Evolutionary conservation across 2,329 filamentous ascomycete genomes (phyloP), one percentile per base, ranked within the genome.

Genomic region (Pochonia chlamydosporia): DNA sequence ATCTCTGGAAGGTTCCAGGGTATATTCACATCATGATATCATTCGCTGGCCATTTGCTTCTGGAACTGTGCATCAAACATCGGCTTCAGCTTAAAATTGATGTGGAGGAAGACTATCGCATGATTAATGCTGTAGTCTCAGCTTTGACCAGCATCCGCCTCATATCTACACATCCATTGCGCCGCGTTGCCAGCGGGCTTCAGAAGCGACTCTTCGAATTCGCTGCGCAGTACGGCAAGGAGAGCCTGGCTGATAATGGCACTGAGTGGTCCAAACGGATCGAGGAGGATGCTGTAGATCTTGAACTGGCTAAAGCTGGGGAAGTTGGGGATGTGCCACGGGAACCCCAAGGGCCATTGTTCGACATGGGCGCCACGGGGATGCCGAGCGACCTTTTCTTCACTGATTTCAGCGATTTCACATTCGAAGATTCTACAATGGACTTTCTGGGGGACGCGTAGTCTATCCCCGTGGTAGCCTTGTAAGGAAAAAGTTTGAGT

Each of bases 11-110:
- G 18, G 43, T 42, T 3, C 47, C 47, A 3, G 35, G 31, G 16
- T 49, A 49, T 26, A 33, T 49, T 13, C 43, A 43, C 31, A 45
- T 49, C 43, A 46, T 49, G 43, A 40, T 49, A 3, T 49, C 47
- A 5, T 49, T 49, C 28, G 47, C 47, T 2, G 47, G 47, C 24
- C 47, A 49, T 26, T 35, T 49, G 21, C 35, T 49, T n/a, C 43
- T 49, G 7, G 43, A 49, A 31, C 23, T 49, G 3, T 46, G 43
- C 25, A 23, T 39, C 24, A 43, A 46, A 9, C 40, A 49, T 14
- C 37, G 43, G 5, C 23, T 46, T 9, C 47, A 46, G 33, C 47
- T 49, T 2, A 20, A 13, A 2, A 44, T 49, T 14, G 30, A 37
- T 10, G 45, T 47, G n/a, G 40, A 47, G 23, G 28, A 43, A 14